A percentile compares a stretch with the other conserved stretches of the same genome.
Conservation (phyloP, 176 grass and related monocot genomes). For the Hordeum vulgare region MorexV3_pseudomolecules_assembly NC_058523.1:180635155-180635654, state of each 20-base stretch:
- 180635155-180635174: constrained; percentile 93
- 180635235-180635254: constrained; percentile 74
- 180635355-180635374: neutral
- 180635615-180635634: neutral
- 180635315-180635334: neutral
- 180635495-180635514: neutral
- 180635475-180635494: neutral
- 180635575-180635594: neutral
- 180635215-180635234: constrained; percentile 75
- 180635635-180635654: neutral
- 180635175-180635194: constrained; percentile 69
- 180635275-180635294: constrained; percentile 38
- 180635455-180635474: neutral
- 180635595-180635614: neutral
- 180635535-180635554: neutral
- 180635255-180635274: constrained; percentile 80
- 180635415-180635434: neutral
- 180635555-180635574: neutral
- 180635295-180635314: neutral
- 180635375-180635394: neutral
- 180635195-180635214: constrained; percentile 95
- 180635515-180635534: neutral
- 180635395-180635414: neutral
- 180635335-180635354: neutral
- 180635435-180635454: neutral